These are phyloP conservation scores for Novymonas esmeraldas DNA, from an alignment of 208 protist species.

Conservation along the genomic window DNA sequence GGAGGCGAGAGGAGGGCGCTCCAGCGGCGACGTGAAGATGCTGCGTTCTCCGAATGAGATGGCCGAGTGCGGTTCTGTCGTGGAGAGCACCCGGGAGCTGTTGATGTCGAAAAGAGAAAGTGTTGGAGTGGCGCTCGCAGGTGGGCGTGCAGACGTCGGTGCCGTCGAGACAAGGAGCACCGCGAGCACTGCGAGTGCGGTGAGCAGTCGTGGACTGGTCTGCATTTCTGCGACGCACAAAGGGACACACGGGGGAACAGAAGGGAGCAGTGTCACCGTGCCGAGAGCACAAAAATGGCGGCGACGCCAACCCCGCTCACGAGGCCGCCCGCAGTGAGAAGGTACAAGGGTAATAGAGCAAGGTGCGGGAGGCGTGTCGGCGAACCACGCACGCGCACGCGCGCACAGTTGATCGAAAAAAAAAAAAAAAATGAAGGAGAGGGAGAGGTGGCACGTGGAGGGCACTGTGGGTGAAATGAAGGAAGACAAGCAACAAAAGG, in stretches of 20 bases:
- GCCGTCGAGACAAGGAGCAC: not conserved
- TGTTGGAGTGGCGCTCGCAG: not conserved
- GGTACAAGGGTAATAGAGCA: too few relatives aligned
- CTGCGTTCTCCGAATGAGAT: slow-evolving; percentile 23
- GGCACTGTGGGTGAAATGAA: too few relatives aligned
- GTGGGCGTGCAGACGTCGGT: not conserved
- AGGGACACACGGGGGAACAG: not conserved
- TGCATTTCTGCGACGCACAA: not conserved
- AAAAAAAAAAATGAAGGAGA: not conserved
- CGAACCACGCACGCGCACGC: too few relatives aligned
- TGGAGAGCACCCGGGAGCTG: slow-evolving; percentile 17
- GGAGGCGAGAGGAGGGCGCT: slow-evolving; percentile 7
- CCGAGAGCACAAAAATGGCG: too few relatives aligned
- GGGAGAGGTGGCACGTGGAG: too few relatives aligned
- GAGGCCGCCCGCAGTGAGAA: too few relatives aligned
- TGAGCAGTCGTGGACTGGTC: not conserved
- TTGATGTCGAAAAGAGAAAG: slow-evolving; percentile 32
- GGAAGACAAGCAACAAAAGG: too few relatives aligned
- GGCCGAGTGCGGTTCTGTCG: not conserved
- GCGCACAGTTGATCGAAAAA: not conserved
- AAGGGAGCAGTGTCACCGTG: not conserved
- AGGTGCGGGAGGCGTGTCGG: too few relatives aligned
- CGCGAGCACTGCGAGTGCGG: not conserved
- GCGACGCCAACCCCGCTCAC: too few relatives aligned
- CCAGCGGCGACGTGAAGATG: slow-evolving; percentile 19